These are phyloP conservation scores for Nannizzia gypsea DNA, from an alignment of 2,329 filamentous ascomycete species.

Conservation along the genomic window DNA sequence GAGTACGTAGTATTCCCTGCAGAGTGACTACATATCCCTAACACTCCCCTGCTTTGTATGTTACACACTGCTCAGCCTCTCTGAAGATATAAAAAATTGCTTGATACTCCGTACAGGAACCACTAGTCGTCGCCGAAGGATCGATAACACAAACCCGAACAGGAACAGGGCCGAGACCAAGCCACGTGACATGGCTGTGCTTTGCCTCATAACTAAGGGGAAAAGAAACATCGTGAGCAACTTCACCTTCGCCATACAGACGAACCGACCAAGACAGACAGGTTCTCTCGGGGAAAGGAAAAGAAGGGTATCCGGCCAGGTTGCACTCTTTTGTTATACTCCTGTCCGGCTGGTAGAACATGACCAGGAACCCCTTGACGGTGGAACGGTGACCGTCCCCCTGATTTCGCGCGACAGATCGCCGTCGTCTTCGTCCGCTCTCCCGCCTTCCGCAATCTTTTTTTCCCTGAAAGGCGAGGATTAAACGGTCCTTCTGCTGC, in stretches of 20 bases:
- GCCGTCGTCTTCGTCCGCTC: no score
- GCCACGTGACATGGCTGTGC: conserved; percentile 3
- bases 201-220: background rate
- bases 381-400: background rate
- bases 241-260: background rate
- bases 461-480: background rate
- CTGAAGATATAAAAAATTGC: no score
- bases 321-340: background rate
- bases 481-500: conserved; percentile 14
- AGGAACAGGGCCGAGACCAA: no score
- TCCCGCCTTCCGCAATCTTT: no score
- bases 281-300: background rate
- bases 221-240: background rate
- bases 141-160: no score
- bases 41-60: no score
- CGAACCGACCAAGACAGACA: background rate
- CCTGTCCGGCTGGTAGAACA: conserved; percentile 4
- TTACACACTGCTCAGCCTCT: no score
- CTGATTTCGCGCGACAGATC: background rate
- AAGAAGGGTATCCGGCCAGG: background rate
- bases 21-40: no score
- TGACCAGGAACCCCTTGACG: conserved; percentile 6
- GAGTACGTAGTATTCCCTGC: no score
- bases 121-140: no score
- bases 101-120: no score